These are phyloP conservation scores for Cercophora sp. DNA, from an alignment of 495 filamentous ascomycete genomes.

Conservation along the genomic window DNA sequence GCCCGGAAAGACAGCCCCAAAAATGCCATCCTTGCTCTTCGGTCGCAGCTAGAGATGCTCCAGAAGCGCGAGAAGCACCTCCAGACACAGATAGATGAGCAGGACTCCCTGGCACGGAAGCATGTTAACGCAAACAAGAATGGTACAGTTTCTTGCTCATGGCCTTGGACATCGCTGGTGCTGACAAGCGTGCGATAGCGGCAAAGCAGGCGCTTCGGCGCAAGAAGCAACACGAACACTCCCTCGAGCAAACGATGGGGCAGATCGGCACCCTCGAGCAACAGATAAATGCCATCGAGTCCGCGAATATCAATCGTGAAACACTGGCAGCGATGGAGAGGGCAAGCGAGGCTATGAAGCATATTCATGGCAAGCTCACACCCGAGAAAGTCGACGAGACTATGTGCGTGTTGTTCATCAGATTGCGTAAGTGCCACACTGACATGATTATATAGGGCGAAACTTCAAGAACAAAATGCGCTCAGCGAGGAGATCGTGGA, in stretches of 20 bases:
- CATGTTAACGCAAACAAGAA: conserved; percentile 86
- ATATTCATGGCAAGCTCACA: conserved; percentile 85
- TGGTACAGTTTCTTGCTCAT: conserved; percentile 51
- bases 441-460: conserved; percentile 62
- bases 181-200: conserved; percentile 47
- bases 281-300: conserved; percentile 94
- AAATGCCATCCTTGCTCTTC: conserved; percentile 88
- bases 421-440: not conserved
- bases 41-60: conserved; percentile 91
- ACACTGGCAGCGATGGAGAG: conserved; percentile 91
- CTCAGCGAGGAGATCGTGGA: conserved; percentile 87
- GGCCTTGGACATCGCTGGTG: not conserved
- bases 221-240: conserved; percentile 90
- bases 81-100: conserved; percentile 86
- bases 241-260: conserved; percentile 79
- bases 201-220: conserved; percentile 88
- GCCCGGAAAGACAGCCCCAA: conserved; percentile 92
- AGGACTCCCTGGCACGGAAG: conserved; percentile 89
- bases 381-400: conserved; percentile 91
- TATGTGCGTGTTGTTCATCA: conserved; percentile 62
- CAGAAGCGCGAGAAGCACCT: conserved; percentile 93
- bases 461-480: conserved; percentile 85
- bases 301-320: conserved; percentile 97
- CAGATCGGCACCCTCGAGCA: conserved; percentile 91
- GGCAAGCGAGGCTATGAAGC: conserved; percentile 81